Conservation (phyloP, 345 rosid species). For the Eucalyptus cloeziana region DNA sequence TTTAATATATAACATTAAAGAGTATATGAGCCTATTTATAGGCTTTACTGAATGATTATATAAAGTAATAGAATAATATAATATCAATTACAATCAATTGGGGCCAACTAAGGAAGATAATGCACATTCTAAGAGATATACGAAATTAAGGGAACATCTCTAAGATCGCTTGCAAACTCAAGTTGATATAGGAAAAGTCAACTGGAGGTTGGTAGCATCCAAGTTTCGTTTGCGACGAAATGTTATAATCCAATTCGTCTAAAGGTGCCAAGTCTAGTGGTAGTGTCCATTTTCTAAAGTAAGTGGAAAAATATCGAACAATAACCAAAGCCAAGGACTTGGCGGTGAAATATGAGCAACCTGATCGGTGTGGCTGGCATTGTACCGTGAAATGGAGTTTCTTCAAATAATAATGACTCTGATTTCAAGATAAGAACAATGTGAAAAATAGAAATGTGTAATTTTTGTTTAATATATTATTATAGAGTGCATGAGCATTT, state of each 20-base stretch:
- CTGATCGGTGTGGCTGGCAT: neutral
- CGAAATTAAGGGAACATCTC: neutral
- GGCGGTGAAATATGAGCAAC: neutral
- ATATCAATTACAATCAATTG: neutral
- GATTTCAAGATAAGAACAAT: neutral
- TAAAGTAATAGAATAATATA: neutral
- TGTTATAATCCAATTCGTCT: neutral
- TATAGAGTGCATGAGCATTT: neutral
- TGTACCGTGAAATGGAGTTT: neutral
- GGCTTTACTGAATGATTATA: neutral
- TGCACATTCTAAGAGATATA: accelerated
- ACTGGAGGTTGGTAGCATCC: neutral
- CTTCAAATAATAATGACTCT: neutral
- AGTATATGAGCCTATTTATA: neutral
- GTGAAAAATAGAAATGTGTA: neutral
- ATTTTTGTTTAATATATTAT: no score
- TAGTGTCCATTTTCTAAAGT: neutral
- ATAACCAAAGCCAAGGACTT: neutral
- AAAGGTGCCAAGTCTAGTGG: neutral
- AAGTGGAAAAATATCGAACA: neutral
- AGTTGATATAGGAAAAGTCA: neutral
- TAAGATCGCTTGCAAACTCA: neutral
- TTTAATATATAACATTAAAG: neutral
- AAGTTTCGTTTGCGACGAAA: neutral
- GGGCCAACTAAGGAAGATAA: neutral